phyloP scores from a whole-genome alignment of 2,329 filamentous ascomycete species.

The Cladorrhinum sp. region DNA sequence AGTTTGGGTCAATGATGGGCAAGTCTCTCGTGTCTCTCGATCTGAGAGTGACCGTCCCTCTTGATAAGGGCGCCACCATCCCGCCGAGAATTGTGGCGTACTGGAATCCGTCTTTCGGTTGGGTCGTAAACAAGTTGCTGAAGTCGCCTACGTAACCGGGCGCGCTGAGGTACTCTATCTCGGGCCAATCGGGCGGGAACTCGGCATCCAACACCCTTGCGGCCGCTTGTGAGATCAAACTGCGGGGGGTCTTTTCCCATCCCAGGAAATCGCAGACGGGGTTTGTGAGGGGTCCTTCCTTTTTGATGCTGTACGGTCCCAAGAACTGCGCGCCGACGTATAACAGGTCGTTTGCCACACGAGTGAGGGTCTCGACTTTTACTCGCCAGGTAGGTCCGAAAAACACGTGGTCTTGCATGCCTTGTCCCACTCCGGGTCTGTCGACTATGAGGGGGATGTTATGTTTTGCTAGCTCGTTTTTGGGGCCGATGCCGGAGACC shows the following conservation, averaged over 20 bases:
- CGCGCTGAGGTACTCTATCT: slow-evolving; percentile 21
- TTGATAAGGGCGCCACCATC: slow-evolving; percentile 9
- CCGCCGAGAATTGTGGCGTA: slow-evolving; percentile 24
- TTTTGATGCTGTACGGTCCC: neutral
- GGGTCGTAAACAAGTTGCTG: slow-evolving; percentile 5
- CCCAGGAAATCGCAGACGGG: slow-evolving; percentile 25
- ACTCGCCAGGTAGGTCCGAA: slow-evolving; percentile 19
- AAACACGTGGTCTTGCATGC: slow-evolving; percentile 36
- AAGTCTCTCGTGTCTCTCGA: slow-evolving; percentile 10
- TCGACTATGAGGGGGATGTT: slow-evolving; percentile 30
- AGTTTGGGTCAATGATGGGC: slow-evolving; percentile 17
- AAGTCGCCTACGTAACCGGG: slow-evolving; percentile 22
- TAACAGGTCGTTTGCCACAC: slow-evolving; percentile 16
- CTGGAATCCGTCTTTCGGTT: slow-evolving; percentile 13
- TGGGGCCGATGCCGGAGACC: slow-evolving; percentile 33
- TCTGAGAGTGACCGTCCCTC: slow-evolving; percentile 14
- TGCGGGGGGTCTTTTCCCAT: slow-evolving; percentile 23
- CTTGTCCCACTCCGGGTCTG: slow-evolving; percentile 39
- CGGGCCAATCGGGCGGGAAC: slow-evolving; percentile 18
- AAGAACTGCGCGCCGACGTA: neutral
- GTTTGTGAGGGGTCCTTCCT: slow-evolving; percentile 24
- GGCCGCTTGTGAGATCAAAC: neutral
- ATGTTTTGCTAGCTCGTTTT: slow-evolving; percentile 1
- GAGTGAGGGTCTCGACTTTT: slow-evolving; percentile 24
- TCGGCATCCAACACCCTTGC: neutral